A percentile compares a stretch with the other conserved stretches of the same genome.
phyloP scores from a whole-genome alignment of 345 rosid genomes.

The Iberis pinnata region DNA sequence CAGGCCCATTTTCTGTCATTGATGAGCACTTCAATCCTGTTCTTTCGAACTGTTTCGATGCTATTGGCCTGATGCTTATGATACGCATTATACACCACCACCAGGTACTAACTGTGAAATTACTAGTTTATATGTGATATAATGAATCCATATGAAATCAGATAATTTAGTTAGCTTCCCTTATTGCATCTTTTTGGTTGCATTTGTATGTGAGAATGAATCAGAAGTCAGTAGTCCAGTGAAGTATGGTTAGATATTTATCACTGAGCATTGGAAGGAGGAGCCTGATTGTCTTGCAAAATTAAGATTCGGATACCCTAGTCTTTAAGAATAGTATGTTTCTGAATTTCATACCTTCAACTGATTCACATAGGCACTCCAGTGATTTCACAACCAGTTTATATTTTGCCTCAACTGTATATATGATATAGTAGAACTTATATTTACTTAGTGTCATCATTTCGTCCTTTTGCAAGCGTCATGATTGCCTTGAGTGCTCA shows the following conservation, averaged over 20 bases:
- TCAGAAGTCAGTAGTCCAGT: constrained; percentile 9
- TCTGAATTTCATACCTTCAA: constrained; percentile 6
- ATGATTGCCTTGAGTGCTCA: not conserved
- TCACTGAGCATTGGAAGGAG: constrained; percentile 3
- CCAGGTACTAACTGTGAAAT: constrained; percentile 49
- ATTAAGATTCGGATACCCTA: constrained; percentile 1
- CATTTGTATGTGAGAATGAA: not conserved
- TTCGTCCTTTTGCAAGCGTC: constrained; percentile 7
- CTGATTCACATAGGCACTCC: not conserved
- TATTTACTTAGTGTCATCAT: not conserved
- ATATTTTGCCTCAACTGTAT: constrained; percentile 7
- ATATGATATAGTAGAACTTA: constrained; percentile 2
- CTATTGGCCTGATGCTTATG: constrained; percentile 97
- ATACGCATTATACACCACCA: constrained; percentile 91
- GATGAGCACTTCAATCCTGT: constrained; percentile 85
- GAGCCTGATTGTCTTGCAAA: constrained; percentile 5
- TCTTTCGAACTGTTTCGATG: constrained; percentile 88
- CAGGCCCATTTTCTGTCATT: constrained; percentile 96
- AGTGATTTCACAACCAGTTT: not conserved
- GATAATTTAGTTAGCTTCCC: not conserved
- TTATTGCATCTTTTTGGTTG: not conserved
- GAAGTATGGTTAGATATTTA: constrained; percentile 7
- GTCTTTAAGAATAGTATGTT: not conserved
- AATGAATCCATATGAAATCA: constrained; percentile 1
- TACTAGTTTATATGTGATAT: not conserved